Evolutionary conservation across 129 eudicot genomes (phyloP).

Genomic region (Solidago caesia): DNA sequence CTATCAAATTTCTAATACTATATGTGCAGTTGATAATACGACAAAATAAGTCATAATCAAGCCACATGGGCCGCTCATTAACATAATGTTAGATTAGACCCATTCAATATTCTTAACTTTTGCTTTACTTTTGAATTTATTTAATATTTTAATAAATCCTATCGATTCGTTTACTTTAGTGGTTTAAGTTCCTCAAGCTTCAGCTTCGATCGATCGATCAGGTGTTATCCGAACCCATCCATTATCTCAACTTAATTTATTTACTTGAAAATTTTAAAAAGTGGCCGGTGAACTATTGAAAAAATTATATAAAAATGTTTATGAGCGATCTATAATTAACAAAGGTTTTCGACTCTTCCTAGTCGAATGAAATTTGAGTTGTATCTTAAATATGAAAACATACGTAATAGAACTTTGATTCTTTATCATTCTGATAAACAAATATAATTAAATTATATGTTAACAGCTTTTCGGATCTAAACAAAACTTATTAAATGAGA

Average conservation of each 20-base stretch:
- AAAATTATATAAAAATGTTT: too few relatives aligned
- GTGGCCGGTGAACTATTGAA: neutral
- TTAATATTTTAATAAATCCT: conserved; percentile 18
- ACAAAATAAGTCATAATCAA: conserved; percentile 40
- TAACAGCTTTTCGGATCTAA: too few relatives aligned
- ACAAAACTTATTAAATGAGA: too few relatives aligned
- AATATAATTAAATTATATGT: neutral
- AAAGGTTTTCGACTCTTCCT: too few relatives aligned
- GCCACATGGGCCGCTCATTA: conserved; percentile 39
- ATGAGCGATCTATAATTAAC: too few relatives aligned
- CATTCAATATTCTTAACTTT: conserved; percentile 35
- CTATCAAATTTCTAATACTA: neutral
- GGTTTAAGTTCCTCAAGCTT: conserved; percentile 15
- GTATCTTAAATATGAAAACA: neutral
- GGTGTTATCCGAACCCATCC: conserved; percentile 4
- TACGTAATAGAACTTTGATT: neutral
- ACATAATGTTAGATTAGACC: conserved; percentile 33
- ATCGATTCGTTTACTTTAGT: conserved; percentile 29
- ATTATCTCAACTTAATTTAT: neutral
- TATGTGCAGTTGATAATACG: conserved; percentile 28
- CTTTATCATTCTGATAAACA: neutral
- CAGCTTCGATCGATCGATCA: neutral
- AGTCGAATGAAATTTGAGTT: neutral
- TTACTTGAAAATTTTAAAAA: neutral
- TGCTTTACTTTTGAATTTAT: conserved; percentile 27